Base-by-base conservation (phyloP, 208 protist genomes). In the Crithidia brevicula region DNA sequence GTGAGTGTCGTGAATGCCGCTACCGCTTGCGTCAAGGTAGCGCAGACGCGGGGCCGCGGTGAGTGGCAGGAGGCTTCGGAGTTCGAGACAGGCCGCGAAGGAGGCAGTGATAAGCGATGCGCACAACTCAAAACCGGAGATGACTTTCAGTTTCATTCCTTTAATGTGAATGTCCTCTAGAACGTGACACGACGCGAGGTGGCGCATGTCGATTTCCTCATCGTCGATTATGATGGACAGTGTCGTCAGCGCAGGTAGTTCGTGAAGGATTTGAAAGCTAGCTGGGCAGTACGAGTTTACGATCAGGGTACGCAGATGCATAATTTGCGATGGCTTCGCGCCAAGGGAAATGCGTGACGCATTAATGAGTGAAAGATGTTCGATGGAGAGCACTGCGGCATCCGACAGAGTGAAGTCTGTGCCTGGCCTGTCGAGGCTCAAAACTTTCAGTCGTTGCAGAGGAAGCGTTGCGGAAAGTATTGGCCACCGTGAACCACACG, bases 331-430 rank as follows among this genome's bases (percentile, higher is more conserved):
- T 4, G 40, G 58, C 2, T 50, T 20, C n/a, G 40, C 30, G 6
- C 43, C 40, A n/a, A 63, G 58, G 16, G 28, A n/a, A 28, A 63
- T 18, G 58, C 30, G 43, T n/a, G 42, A 27, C 40, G 58, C 40
- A 6, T 40, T 63, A n/a, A 9, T 33, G 27, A 63, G n/a, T 22
- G 23, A 50, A 25, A 63, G 58, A 18, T 52, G 34, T 13, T 63
- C 42, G 10, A 63, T 38, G 9, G 58, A 63, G 9, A 28, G 16
- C 7, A 27, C 56, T 13, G 40, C 56, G 25, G 38, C 40, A 36
- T 49, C 43, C n/a, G 58, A 43, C 4, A 63, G 42, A 22, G 42
- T 18, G 18, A 52, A 63, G n/a, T 63, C 43, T 15, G 9, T 15
- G 4, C 22, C 43, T 18, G 58, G 43, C 1, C 15, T 27, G n/a